phyloP scores from a whole-genome alignment of 352 stramenopile genomes.

The Globisporangium sylvaticum region DNA sequence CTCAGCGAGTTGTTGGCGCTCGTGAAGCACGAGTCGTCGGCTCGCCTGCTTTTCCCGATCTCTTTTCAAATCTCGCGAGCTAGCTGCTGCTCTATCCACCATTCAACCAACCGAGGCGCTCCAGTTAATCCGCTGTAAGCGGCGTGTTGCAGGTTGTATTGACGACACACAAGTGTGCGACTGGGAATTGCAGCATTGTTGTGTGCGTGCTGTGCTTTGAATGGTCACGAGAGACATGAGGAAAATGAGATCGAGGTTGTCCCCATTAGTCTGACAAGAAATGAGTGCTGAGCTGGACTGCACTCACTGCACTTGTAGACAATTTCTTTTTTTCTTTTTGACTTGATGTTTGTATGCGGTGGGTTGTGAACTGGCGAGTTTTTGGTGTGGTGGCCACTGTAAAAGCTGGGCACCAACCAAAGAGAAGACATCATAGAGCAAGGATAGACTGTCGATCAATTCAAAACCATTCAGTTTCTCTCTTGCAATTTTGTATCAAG shows the following conservation, averaged over 20 bases:
- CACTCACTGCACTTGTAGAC: not conserved
- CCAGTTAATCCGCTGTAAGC: not conserved
- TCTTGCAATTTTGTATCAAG: not conserved
- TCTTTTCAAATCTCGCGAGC: not conserved
- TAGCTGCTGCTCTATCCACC: not conserved
- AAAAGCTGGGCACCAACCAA: not conserved
- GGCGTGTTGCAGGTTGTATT: not conserved
- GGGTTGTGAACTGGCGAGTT: not conserved
- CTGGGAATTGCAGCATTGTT: not conserved
- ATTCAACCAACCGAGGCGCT: not conserved
- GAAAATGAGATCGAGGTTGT: not conserved
- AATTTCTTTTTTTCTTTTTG: constrained; percentile 2
- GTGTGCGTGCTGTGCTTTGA: not conserved
- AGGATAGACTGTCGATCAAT: not conserved
- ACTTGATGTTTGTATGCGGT: not conserved
- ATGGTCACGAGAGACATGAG: not conserved
- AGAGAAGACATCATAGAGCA: no score
- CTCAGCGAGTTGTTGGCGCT: not conserved
- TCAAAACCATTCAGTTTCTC: constrained; percentile 1
- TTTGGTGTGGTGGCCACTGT: not conserved
- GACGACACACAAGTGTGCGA: not conserved
- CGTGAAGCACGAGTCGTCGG: not conserved
- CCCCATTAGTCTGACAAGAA: not conserved
- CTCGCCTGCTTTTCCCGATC: not conserved
- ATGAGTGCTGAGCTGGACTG: not conserved